These are phyloP conservation scores for Glarea lozoyensis DNA, from an alignment of 495 filamentous ascomycete genomes.

Conservation along the genomic window DNA sequence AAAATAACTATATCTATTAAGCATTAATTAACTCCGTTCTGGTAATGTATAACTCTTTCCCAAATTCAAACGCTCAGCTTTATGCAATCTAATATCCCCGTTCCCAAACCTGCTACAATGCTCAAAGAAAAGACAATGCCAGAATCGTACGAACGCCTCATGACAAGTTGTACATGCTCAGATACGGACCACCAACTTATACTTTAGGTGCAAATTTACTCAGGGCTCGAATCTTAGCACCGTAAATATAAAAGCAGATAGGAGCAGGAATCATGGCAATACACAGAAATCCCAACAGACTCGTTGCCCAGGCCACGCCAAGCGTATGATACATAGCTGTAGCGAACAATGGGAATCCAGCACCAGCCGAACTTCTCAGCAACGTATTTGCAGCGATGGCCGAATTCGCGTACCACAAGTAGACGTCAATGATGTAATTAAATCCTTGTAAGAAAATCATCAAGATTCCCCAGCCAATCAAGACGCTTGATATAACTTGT, in stretches of 20 bases:
- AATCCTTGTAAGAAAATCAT: constrained; percentile 19
- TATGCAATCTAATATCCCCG: too few relatives aligned
- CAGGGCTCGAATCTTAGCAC: constrained; percentile 45
- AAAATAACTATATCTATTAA: too few relatives aligned
- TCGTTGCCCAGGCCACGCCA: constrained; percentile 57
- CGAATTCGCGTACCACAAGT: constrained; percentile 51
- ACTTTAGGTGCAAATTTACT: constrained; percentile 16
- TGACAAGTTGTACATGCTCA: too few relatives aligned
- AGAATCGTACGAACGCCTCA: too few relatives aligned
- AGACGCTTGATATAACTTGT: constrained; percentile 60
- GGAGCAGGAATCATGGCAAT: constrained; percentile 60
- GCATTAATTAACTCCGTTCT: too few relatives aligned
- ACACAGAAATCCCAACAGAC: constrained; percentile 55
- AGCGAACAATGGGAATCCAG: constrained; percentile 59
- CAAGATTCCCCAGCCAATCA: constrained; percentile 67
- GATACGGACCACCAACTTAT: too few relatives aligned
- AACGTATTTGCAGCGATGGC: constrained; percentile 68
- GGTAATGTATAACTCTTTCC: too few relatives aligned
- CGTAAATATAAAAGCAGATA: constrained; percentile 61
- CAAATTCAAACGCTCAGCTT: too few relatives aligned
- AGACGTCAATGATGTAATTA: constrained; percentile 57
- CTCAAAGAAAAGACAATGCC: too few relatives aligned
- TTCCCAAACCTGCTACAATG: too few relatives aligned
- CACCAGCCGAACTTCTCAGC: constrained; percentile 52
- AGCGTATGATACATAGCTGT: constrained; percentile 54